phyloP scores from a whole-genome alignment of 208 protist species.

The Crithidia mellificae region DNA sequence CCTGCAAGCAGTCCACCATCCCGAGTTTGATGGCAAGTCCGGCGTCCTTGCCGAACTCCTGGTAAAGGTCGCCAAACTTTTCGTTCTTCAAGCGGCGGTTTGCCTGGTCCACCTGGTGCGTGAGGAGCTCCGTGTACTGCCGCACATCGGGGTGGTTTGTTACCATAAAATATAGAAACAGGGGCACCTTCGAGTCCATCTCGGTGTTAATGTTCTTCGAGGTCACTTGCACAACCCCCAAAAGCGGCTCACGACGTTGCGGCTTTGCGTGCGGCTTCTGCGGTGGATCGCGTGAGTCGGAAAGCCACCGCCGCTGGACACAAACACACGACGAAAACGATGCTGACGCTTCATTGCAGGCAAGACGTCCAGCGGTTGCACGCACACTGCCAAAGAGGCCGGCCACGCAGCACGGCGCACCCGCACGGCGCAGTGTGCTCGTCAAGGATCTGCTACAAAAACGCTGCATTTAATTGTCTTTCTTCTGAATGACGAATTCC shows the following conservation, averaged over 20 bases:
- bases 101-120: slow-evolving; percentile 67
- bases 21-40: slow-evolving; percentile 86
- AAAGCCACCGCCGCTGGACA: slow-evolving; percentile 8
- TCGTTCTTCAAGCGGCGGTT: slow-evolving; percentile 57
- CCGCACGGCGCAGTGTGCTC: background rate
- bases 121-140: slow-evolving; percentile 64
- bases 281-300: background rate
- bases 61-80: slow-evolving; percentile 57
- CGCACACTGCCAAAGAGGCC: background rate
- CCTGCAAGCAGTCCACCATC: slow-evolving; percentile 74
- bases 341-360: no score
- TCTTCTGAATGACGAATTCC: background rate
- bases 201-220: slow-evolving; percentile 72
- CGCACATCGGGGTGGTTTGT: slow-evolving; percentile 71
- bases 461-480: slow-evolving; percentile 1
- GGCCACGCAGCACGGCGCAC: background rate
- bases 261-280: background rate
- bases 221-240: slow-evolving; percentile 71
- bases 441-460: background rate
- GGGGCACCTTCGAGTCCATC: slow-evolving; percentile 75
- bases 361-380: no score
- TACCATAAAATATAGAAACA: slow-evolving; percentile 86
- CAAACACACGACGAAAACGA: background rate
- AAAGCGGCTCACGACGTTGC: slow-evolving; percentile 1
- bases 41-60: slow-evolving; percentile 78